phyloP scores from a whole-genome alignment of 1,139 yeast genomes.

The Geotrichum aggregatum region DNA sequence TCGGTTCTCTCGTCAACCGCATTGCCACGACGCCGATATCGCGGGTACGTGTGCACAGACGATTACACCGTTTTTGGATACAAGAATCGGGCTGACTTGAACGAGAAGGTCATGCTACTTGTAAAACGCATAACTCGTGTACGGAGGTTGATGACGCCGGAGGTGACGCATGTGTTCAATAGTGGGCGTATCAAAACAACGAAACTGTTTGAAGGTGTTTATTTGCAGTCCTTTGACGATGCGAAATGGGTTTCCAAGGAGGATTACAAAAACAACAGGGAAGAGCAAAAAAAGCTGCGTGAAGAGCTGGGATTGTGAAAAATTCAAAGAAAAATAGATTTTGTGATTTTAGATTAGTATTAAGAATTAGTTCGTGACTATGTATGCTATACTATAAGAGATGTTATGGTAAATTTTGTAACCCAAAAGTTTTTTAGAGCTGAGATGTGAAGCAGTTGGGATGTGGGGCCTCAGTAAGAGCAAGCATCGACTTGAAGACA shows the following conservation, averaged over 20 bases:
- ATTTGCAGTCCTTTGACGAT: neutral
- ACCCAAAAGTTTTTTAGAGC: too few species aligned
- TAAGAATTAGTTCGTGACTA: too few species aligned
- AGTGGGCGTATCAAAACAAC: neutral
- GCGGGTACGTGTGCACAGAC: slow-evolving; percentile 1
- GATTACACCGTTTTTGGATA: neutral
- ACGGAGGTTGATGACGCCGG: neutral
- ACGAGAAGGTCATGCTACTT: neutral
- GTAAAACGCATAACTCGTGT: neutral
- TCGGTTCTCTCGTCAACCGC: neutral
- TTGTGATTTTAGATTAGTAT: too few species aligned
- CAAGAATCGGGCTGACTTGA: neutral
- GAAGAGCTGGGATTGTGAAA: too few species aligned
- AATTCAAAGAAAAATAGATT: too few species aligned
- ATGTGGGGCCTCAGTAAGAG: too few species aligned
- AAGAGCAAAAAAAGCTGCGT: neutral
- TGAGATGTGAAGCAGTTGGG: too few species aligned
- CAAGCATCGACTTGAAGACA: too few species aligned
- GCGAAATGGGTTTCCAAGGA: neutral
- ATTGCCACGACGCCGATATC: neutral
- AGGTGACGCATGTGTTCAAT: neutral
- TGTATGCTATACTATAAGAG: too few species aligned
- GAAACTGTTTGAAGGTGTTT: neutral
- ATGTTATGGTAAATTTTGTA: too few species aligned
- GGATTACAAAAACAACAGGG: neutral